A percentile compares a stretch with the other conserved stretches of the same genome.
Evolutionary conservation across 495 filamentous ascomycete genomes (phyloP).

Genomic region (Copromyces sp.): DNA sequence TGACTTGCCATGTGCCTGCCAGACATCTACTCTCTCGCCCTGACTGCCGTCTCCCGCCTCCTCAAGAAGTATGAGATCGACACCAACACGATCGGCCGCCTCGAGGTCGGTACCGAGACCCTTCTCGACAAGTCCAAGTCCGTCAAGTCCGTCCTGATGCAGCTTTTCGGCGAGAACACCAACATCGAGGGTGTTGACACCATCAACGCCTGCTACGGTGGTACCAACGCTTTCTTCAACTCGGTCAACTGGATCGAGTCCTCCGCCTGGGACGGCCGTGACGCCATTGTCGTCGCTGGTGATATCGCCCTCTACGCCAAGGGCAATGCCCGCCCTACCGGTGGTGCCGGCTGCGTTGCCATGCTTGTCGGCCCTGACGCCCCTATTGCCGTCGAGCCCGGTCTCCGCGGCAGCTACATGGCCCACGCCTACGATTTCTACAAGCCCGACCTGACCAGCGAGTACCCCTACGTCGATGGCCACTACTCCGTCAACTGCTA

Average conservation of each 20-base stretch:
- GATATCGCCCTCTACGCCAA: slow-evolving; percentile 98
- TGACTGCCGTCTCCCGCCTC: slow-evolving; percentile 82
- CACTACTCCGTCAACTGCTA: slow-evolving; percentile 95
- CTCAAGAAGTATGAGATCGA: slow-evolving; percentile 92
- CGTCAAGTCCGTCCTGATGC: slow-evolving; percentile 99
- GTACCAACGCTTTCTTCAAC: slow-evolving; percentile 97
- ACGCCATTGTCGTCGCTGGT: slow-evolving; percentile 88
- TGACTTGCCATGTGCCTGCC: slow-evolving; percentile 13
- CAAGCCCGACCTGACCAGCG: slow-evolving; percentile 96
- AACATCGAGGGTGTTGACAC: slow-evolving; percentile 96
- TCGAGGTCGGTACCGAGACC: slow-evolving; percentile 98
- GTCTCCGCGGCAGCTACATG: slow-evolving; percentile 86
- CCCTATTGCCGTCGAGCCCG: slow-evolving; percentile 82
- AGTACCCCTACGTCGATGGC: slow-evolving; percentile 95
- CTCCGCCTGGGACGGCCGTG: slow-evolving; percentile 91
- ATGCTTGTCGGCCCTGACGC: slow-evolving; percentile 91
- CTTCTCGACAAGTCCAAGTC: slow-evolving; percentile 99
- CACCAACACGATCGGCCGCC: slow-evolving; percentile 75
- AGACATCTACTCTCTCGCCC: slow-evolving; percentile 97
- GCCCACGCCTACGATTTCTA: slow-evolving; percentile 97
- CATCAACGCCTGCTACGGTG: slow-evolving; percentile 96
- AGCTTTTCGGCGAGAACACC: slow-evolving; percentile 78
- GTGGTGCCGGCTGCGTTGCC: slow-evolving; percentile 89
- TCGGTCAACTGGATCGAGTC: slow-evolving; percentile 96
- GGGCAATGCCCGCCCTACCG: slow-evolving; percentile 88